Percentiles rank a stretch among this genome's conserved stretches.
These are phyloP conservation scores for Erythrobasidium hasegawianum DNA, from an alignment of 1,284 basidiomycete species.

Conservation along the genomic window DNA sequence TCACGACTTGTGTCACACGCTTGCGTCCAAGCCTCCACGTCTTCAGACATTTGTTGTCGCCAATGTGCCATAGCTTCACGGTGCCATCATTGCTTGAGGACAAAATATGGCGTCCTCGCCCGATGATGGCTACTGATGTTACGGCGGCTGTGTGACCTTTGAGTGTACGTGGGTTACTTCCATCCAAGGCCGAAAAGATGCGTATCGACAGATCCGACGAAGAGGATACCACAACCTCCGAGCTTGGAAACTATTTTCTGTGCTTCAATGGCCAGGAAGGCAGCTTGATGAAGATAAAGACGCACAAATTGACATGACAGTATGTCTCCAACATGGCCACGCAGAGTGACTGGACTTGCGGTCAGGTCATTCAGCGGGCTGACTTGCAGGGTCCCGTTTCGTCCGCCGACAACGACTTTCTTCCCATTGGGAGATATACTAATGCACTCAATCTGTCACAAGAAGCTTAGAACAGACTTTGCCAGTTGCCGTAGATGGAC, in stretches of 20 bases:
- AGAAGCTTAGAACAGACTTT: background rate
- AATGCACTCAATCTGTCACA: slow-evolving; percentile 46
- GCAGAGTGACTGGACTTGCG: slow-evolving; percentile 42
- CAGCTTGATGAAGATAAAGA: slow-evolving; percentile 43
- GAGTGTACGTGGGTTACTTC: slow-evolving; percentile 55
- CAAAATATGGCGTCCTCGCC: slow-evolving; percentile 37
- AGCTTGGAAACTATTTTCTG: slow-evolving; percentile 36
- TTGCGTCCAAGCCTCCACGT: slow-evolving; percentile 30
- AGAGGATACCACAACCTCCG: slow-evolving; percentile 51
- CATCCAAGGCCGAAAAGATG: slow-evolving; percentile 50
- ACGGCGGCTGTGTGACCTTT: slow-evolving; percentile 47
- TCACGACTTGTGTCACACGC: slow-evolving; percentile 3
- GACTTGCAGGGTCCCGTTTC: slow-evolving; percentile 49
- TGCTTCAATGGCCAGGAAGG: background rate
- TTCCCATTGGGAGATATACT: slow-evolving; percentile 45
- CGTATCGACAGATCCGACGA: slow-evolving; percentile 51
- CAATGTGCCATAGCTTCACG: slow-evolving; percentile 43
- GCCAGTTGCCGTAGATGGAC: background rate
- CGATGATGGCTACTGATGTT: slow-evolving; percentile 42
- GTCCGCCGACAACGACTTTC: slow-evolving; percentile 49
- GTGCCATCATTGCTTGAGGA: slow-evolving; percentile 54
- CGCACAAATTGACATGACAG: slow-evolving; percentile 47
- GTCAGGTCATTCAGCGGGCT: slow-evolving; percentile 43
- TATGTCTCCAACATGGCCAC: slow-evolving; percentile 53
- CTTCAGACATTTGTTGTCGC: background rate